Base-by-base conservation (phyloP, 129 eudicot species). In the Helianthus tuberosus region DNA sequence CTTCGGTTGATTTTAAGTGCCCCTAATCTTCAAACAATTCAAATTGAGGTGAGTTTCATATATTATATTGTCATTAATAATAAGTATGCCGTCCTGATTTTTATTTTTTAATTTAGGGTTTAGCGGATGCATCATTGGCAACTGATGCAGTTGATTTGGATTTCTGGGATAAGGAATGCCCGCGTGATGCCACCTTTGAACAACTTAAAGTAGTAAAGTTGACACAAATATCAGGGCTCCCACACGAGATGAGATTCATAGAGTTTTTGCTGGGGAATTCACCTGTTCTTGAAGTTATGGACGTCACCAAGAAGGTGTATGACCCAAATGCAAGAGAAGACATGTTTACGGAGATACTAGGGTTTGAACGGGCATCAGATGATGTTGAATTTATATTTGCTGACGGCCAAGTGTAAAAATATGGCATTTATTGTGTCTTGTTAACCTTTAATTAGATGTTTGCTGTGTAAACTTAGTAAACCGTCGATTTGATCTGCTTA, bases 201-300 rank as follows among this genome's bases (percentile, higher is more conserved):
- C 80, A 43, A 20, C 87, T 95, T 78, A 89, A 84, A 79, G 80
- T 72, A 0, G 95, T 95, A 58, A 91, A 82, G 82, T 78, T 95
- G 79, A 70, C 92, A 15, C 97, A 95, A 64, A 49, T 89, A 60
- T 78, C 81, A 11, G 96, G 96, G 12, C 69, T 72, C 74, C 89
- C 84, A 16, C 87, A 86, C 66, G 99, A 95, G 78, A 91, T 95
- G 97, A 81, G 69, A 68, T 89, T 95, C 36, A 88, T 91, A 50
- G 74, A 86, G 75, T 84, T 89, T 53, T 68, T 95, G 77, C 95
- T 95, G 66, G 85, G 83, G 36, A 84, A 78, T 60, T 83, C 99
- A 5, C 97, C 97, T 0, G 41, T 69, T 46, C 96, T 95, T 43
- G 85, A 87, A 73, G 50, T 20, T 35, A 81, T 95, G 94, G 85